These are phyloP conservation scores for Myxozyma geophila DNA, from an alignment of 805 yeast genomes.

Conservation along the genomic window DNA sequence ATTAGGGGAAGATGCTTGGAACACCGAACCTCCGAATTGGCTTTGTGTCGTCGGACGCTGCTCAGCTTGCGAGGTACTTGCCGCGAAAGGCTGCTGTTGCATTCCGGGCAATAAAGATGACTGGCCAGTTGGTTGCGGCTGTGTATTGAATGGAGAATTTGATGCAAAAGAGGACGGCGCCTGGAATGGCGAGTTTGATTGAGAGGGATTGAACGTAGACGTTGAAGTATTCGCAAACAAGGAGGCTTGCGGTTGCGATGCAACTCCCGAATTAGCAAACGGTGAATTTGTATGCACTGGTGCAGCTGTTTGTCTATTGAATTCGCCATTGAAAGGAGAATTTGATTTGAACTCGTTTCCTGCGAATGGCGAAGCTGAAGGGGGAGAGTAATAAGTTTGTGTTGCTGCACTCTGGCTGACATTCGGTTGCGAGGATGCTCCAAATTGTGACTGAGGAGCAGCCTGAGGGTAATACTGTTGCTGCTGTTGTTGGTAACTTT, in stretches of 20 bases:
- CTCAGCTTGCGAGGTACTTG: no score
- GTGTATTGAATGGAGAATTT: conserved; percentile 2
- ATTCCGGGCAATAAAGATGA: no score
- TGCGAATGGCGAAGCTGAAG: not conserved
- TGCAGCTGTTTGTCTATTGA: not conserved
- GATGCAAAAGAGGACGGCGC: not conserved
- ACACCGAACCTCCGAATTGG: no score
- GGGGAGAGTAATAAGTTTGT: not conserved
- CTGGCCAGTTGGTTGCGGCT: not conserved
- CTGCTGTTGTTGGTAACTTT: not conserved
- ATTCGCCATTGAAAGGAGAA: not conserved
- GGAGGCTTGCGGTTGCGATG: not conserved
- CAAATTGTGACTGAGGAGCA: not conserved
- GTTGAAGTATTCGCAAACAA: no score
- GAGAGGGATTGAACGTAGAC: not conserved
- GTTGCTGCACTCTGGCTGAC: not conserved
- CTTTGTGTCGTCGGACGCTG: no score
- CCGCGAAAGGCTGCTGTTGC: no score
- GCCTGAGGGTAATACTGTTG: not conserved
- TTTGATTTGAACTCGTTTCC: not conserved
- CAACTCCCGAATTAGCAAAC: not conserved
- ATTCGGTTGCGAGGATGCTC: not conserved
- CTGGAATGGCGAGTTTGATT: not conserved
- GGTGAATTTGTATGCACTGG: conserved; percentile 1
- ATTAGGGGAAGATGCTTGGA: not conserved